Base-by-base conservation (phyloP, 257 asterid genomes). In the Hygrophila difformis region DNA sequence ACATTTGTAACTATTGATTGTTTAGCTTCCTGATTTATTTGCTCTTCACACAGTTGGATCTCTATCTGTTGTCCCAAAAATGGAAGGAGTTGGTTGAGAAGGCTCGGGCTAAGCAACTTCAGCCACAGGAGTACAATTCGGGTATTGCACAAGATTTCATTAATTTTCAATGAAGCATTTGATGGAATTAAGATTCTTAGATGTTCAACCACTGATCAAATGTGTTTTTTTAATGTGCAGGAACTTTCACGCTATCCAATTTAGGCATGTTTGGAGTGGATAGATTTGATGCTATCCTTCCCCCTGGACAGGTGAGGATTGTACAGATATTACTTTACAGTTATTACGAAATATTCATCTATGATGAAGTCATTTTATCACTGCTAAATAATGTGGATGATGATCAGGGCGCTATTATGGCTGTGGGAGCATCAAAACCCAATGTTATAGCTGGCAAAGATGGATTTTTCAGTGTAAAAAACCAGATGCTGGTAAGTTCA, bases 391-490 rank as follows among this genome's bases (percentile, higher is more conserved):
- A 34, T 22, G 33, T 39, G 40, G 31, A 53, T 49, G 33, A 55
- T 55, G 47, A 50, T 51, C 51, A 79, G 91, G 91, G 85, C 12
- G 86, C 91, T 50, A 79, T 79, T n/a, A 79, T 79, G 91, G 91
- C 95, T 42, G 95, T 81, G 55, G 95, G 95, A 20, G 89, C 87
- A 46, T 84, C 95, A 42, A 81, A 81, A 48, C 95, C 95, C 48
- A 64, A 75, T 18, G 81, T 78, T 58, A 51, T 65, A 18, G 74
- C 89, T 19, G 77, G 66, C 44, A 60, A 67, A 57, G 89, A 84
- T 49, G 95, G 93, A 61, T 81, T 66, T 58, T 77, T 84, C 67
- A 73, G 87, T 43, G 76, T 81, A 0, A 81, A 81, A 71, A 77
- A 73, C 56, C 69, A 65, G 73, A 84, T 84, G 95, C 80, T 70